Conservation (phyloP, 345 rosid species). For the Lepidium sativum region DNA sequence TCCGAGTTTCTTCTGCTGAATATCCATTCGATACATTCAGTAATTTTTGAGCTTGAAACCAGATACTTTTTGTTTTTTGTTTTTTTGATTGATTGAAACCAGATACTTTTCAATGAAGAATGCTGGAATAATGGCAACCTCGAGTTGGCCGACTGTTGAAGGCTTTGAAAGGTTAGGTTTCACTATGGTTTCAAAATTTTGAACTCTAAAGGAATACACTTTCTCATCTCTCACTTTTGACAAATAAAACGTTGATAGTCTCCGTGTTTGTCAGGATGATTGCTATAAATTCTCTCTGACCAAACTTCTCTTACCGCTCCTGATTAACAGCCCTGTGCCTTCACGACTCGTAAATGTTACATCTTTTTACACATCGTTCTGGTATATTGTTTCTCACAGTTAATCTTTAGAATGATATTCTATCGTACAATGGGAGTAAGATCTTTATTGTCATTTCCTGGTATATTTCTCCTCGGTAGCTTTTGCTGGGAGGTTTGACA, state of each 20-base stretch:
- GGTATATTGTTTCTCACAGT: constrained; percentile 5
- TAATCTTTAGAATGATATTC: background rate
- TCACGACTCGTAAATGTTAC: constrained; percentile 78
- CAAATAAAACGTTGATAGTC: background rate
- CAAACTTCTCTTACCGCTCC: constrained; percentile 64
- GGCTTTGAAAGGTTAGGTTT: constrained; percentile 58
- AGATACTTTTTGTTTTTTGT: too few relatives aligned
- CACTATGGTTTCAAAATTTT: background rate
- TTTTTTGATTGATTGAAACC: too few relatives aligned
- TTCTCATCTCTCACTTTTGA: background rate
- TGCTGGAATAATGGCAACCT: constrained; percentile 85
- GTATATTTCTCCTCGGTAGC: constrained; percentile 30
- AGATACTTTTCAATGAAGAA: constrained; percentile 51
- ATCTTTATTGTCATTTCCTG: background rate
- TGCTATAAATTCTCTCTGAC: constrained; percentile 70
- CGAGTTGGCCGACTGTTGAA: constrained; percentile 42
- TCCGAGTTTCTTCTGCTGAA: too few relatives aligned
- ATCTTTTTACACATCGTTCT: constrained; percentile 71
- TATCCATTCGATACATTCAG: too few relatives aligned
- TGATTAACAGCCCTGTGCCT: constrained; percentile 57
- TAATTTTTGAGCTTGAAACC: too few relatives aligned
- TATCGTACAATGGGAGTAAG: background rate
- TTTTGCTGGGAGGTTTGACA: constrained; percentile 37
- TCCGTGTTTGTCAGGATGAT: constrained; percentile 50
- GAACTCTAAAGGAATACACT: too few relatives aligned